Conservation (phyloP, 768 basidiomycete species). For the Boletus reticuloceps region DNA sequence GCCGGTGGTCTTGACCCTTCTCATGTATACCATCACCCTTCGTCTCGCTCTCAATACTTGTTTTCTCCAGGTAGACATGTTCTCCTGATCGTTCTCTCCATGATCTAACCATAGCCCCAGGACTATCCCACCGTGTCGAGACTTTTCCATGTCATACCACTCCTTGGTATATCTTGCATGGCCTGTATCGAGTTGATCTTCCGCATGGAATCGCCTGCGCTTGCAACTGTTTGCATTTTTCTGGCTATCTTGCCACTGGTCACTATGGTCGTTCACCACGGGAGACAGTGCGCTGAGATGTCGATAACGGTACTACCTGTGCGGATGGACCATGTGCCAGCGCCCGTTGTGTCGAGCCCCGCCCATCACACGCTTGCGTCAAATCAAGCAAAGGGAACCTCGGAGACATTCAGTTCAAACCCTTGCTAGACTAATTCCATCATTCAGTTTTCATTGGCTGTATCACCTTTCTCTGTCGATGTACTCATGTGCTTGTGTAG, state of each 20-base stretch:
- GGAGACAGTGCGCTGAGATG: background rate
- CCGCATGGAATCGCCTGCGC: constrained; percentile 5
- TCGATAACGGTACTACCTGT: background rate
- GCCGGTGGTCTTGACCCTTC: too few species aligned
- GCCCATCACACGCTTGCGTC: too few species aligned
- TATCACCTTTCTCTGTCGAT: too few species aligned
- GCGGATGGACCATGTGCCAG: background rate
- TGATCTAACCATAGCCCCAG: too few species aligned
- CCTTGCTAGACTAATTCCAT: too few species aligned
- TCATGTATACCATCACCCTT: constrained; percentile 10
- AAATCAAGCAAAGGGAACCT: too few species aligned
- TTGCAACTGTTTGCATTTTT: constrained; percentile 7
- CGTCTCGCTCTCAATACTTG: constrained; percentile 7
- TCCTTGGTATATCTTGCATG: constrained; percentile 10
- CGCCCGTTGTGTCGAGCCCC: too few species aligned
- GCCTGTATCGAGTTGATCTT: constrained; percentile 7
- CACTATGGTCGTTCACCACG: background rate
- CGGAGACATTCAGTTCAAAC: too few species aligned
- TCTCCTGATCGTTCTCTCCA: too few species aligned
- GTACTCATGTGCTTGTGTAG: too few species aligned
- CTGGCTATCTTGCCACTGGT: constrained; percentile 10
- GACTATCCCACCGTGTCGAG: background rate
- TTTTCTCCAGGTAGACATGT: background rate
- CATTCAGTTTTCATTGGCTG: too few species aligned
- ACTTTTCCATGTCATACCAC: constrained; percentile 18